These are phyloP conservation scores for Suillus paluster DNA, from an alignment of 768 basidiomycete species.

Conservation along the genomic window DNA sequence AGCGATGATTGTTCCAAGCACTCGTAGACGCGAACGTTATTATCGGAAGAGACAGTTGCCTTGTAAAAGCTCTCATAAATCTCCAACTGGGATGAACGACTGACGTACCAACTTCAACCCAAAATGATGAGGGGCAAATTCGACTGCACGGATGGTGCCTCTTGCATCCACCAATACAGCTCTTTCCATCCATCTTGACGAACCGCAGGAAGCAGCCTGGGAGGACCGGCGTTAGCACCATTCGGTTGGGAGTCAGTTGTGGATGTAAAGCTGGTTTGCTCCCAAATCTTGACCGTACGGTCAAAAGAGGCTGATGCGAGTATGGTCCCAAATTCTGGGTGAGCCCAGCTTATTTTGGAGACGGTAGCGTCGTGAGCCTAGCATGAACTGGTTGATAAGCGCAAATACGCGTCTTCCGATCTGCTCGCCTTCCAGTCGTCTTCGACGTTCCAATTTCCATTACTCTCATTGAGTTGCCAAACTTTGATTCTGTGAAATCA, in stretches of 20 bases:
- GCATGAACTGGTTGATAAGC: slow-evolving; percentile 6
- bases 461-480: slow-evolving; percentile 77
- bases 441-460: slow-evolving; percentile 76
- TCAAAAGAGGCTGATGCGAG: slow-evolving; percentile 90
- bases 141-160: slow-evolving; percentile 83
- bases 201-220: slow-evolving; percentile 24
- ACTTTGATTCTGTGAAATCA: slow-evolving; percentile 70
- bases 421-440: slow-evolving; percentile 88
- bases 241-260: slow-evolving; percentile 31
- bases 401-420: slow-evolving; percentile 4
- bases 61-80: slow-evolving; percentile 32
- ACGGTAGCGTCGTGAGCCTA: slow-evolving; percentile 96
- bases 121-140: slow-evolving; percentile 87
- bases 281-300: slow-evolving; percentile 92
- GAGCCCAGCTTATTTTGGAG: slow-evolving; percentile 85
- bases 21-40: slow-evolving; percentile 86
- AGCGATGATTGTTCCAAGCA: slow-evolving; percentile 77
- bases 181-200: slow-evolving; percentile 71
- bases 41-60: slow-evolving; percentile 92
- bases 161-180: slow-evolving; percentile 81
- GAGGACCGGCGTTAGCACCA: slow-evolving; percentile 20
- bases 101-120: slow-evolving; percentile 83
- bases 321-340: slow-evolving; percentile 89
- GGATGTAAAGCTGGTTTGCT: slow-evolving; percentile 51
- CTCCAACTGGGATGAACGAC: neutral